Conservation (phyloP, 768 basidiomycete species). For the Coprinopsis marcescibilis region DNA sequence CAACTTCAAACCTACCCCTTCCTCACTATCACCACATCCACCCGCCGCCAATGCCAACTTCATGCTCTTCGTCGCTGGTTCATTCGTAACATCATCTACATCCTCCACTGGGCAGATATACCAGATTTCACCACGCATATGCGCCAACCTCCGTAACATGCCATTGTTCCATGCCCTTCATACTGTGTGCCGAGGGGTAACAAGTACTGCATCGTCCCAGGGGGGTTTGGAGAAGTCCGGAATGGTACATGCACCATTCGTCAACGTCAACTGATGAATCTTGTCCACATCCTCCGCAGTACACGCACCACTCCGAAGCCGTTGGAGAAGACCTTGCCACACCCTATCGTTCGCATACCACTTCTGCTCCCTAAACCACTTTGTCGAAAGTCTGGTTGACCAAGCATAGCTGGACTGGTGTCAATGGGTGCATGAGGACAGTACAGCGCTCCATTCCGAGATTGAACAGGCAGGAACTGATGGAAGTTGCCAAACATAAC, state of each 20-base stretch:
- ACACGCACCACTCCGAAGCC: slow-evolving; percentile 23
- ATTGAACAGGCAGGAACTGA: slow-evolving; percentile 38
- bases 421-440: slow-evolving; percentile 12
- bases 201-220: slow-evolving; percentile 29
- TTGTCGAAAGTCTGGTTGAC: slow-evolving; percentile 21
- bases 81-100: not conserved
- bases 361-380: slow-evolving; percentile 32
- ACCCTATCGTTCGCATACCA: slow-evolving; percentile 26
- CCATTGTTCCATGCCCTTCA: slow-evolving; percentile 31
- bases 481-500: slow-evolving; percentile 38
- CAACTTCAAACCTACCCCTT: not conserved
- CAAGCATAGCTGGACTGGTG: slow-evolving; percentile 14
- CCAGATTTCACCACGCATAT: slow-evolving; percentile 10
- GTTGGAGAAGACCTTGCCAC: slow-evolving; percentile 26
- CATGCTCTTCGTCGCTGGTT: not conserved
- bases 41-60: not conserved
- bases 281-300: slow-evolving; percentile 19
- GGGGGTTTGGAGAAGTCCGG: slow-evolving; percentile 21
- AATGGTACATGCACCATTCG: slow-evolving; percentile 7
- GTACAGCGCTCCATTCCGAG: slow-evolving; percentile 18
- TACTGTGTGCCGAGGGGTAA: slow-evolving; percentile 33
- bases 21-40: not conserved
- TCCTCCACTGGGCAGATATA: slow-evolving; percentile 28
- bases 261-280: slow-evolving; percentile 20
- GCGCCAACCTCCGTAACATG: slow-evolving; percentile 18